These are phyloP conservation scores for Kodamaea ohmeri DNA, from an alignment of 1,139 yeast genomes.

Conservation along the genomic window DNA sequence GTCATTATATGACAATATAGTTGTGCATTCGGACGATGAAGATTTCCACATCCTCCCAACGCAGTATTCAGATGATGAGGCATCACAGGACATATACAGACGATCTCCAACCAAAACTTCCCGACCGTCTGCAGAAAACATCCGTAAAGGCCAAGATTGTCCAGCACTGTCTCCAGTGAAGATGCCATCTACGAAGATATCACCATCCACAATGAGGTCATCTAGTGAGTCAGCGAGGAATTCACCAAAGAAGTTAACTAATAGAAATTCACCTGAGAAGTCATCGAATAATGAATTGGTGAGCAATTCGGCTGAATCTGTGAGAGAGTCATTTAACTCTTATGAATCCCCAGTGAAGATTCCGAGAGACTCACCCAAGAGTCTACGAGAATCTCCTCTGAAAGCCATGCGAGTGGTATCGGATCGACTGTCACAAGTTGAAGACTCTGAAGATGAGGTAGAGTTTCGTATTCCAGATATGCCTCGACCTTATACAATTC, in stretches of 20 bases:
- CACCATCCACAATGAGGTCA: no score
- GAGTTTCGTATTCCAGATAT: slow-evolving; percentile 13
- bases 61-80: slow-evolving; percentile 19
- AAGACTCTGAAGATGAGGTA: slow-evolving; percentile 12
- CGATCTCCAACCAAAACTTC: slow-evolving; percentile 4
- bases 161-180: no score
- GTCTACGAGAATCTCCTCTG: slow-evolving; percentile 2
- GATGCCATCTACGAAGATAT: no score
- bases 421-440: slow-evolving; percentile 4
- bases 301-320: no score
- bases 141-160: no score
- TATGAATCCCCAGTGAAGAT: slow-evolving; percentile 1
- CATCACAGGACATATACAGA: slow-evolving; percentile 1
- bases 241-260: no score
- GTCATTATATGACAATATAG: slow-evolving; percentile 11
- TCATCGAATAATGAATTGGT: no score
- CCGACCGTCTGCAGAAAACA: no score
- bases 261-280: no score
- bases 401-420: neutral
- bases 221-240: no score
- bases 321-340: no score
- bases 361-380: neutral
- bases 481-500: slow-evolving; percentile 17
- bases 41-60: slow-evolving; percentile 17
- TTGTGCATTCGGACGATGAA: slow-evolving; percentile 9